Base-by-base conservation (phyloP, 768 basidiomycete genomes). In the Rhizopogon vesiculosus region DNA sequence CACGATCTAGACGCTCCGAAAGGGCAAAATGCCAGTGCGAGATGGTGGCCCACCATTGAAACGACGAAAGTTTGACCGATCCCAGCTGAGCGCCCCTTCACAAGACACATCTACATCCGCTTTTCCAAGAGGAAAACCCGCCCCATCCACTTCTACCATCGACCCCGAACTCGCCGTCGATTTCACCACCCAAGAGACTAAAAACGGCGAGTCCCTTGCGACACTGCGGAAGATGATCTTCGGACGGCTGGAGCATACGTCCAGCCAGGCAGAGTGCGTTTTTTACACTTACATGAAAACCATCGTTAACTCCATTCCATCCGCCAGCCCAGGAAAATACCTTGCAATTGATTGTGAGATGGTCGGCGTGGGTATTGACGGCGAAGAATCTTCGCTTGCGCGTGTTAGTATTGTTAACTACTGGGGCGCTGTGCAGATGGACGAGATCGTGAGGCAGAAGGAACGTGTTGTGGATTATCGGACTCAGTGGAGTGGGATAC, bases 311-410 rank as follows among this genome's bases (percentile, higher is more conserved):
- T 35, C 35, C 3, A 61, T 60, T 54, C 52, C 53, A 12, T 45
- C 52, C 19, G n/a, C 41, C 53, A 85, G 86, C 45, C 82, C 83
- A 4, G 88, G 88, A 46, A 86, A 81, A 64, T 89, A 89, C 59
- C 73, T 97, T 42, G 85, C 93, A 0, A 74, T 99, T 29, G 96
- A 99, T 70, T 98, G 96, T 63, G 96, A 98, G 71, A 97, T 98
- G 93, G 95, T 98, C 10, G 94, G 94, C 5, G 81, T 96, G n/a
- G 93, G 93, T 1, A 78, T 83, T n/a, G 78, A 86, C 25, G 92
- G 91, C 19, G 71, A 70, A 3, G 92, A 96, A 66, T 93, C 90
- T 0, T 86, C 88, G 0, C 79, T 97, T 13, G 95, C 93, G 1
- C 85, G 95, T 33, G 90, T 96, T 59, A 91, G 89, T 50, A 66